These are phyloP conservation scores for Starmerella sirachaensis DNA, from an alignment of 805 yeast genomes.

Conservation along the genomic window DNA sequence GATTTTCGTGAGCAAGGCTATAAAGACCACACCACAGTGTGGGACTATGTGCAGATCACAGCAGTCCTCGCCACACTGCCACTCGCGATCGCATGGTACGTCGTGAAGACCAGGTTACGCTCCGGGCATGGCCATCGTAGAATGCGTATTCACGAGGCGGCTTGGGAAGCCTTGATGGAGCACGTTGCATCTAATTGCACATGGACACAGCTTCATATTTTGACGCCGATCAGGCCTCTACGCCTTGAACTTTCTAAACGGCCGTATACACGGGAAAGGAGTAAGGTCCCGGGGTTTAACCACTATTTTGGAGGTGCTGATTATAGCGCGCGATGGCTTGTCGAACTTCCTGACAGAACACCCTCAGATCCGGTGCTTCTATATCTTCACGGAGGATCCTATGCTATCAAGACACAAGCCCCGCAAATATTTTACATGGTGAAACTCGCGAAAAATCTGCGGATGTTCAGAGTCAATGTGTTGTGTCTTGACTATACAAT, in stretches of 20 bases:
- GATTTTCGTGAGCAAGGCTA: slow-evolving; percentile 15
- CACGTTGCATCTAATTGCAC: slow-evolving; percentile 14
- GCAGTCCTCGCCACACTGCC: slow-evolving; percentile 10
- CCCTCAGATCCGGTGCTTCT: slow-evolving; percentile 23
- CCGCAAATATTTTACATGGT: slow-evolving; percentile 19
- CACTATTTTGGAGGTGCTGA: slow-evolving; percentile 15
- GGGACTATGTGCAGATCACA: slow-evolving; percentile 11
- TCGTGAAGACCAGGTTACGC: slow-evolving; percentile 3
- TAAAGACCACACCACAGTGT: slow-evolving; percentile 3
- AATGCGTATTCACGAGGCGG: slow-evolving; percentile 4
- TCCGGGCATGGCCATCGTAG: slow-evolving; percentile 4
- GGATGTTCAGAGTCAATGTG: slow-evolving; percentile 19
- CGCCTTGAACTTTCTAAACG: slow-evolving; percentile 13
- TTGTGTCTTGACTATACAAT: slow-evolving; percentile 26
- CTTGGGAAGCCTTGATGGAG: slow-evolving; percentile 12
- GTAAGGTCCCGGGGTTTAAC: slow-evolving; percentile 18
- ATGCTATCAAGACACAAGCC: slow-evolving; percentile 16
- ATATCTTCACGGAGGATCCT: slow-evolving; percentile 26
- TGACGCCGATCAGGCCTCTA: slow-evolving; percentile 19
- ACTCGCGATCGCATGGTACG: slow-evolving; percentile 1
- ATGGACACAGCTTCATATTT: slow-evolving; percentile 18
- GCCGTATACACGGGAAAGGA: slow-evolving; percentile 1
- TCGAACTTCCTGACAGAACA: slow-evolving; percentile 20
- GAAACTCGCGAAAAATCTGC: slow-evolving; percentile 9
- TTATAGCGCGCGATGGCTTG: slow-evolving; percentile 22